These are phyloP conservation scores for Actinomucor elegans DNA, from an alignment of 371 early-diverging fungal genomes.

Conservation along the genomic window DNA sequence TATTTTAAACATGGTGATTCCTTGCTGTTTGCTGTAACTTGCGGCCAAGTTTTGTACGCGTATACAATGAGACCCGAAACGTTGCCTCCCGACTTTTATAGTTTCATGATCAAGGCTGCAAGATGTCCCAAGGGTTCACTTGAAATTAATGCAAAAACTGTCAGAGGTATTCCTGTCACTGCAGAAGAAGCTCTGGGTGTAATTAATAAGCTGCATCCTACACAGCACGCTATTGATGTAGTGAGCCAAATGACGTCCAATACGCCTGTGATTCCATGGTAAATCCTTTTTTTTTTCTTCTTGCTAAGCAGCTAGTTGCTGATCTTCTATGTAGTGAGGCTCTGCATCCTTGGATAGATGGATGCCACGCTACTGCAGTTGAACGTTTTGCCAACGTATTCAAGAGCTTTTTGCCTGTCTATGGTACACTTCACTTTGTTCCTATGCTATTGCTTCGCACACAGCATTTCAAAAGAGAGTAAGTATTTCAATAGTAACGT, in stretches of 20 bases:
- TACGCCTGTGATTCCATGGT: constrained; percentile 40
- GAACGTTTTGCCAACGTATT: constrained; percentile 57
- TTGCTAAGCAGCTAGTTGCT: too few relatives aligned
- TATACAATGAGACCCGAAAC: constrained; percentile 68
- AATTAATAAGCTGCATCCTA: constrained; percentile 45
- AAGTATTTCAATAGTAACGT: constrained; percentile 21
- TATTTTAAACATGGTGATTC: constrained; percentile 66
- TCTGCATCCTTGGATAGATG: constrained; percentile 63
- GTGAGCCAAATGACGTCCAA: constrained; percentile 24
- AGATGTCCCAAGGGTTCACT: constrained; percentile 58
- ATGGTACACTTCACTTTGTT: constrained; percentile 72
- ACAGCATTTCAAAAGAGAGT: constrained; percentile 56
- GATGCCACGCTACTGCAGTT: constrained; percentile 47
- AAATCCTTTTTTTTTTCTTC: constrained; percentile 9
- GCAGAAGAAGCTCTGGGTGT: constrained; percentile 35
- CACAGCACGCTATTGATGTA: constrained; percentile 41
- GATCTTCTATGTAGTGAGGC: constrained; percentile 40
- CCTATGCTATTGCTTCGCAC: constrained; percentile 64
- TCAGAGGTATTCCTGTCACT: constrained; percentile 51
- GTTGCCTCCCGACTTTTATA: constrained; percentile 65
- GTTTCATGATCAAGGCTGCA: constrained; percentile 67
- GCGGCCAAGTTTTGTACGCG: constrained; percentile 64
- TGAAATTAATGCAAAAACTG: constrained; percentile 48
- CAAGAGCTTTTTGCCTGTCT: constrained; percentile 62
- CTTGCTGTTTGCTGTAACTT: constrained; percentile 58